phyloP scores from a whole-genome alignment of 768 basidiomycete species.

The Chlorophyllum brunneum region DNA sequence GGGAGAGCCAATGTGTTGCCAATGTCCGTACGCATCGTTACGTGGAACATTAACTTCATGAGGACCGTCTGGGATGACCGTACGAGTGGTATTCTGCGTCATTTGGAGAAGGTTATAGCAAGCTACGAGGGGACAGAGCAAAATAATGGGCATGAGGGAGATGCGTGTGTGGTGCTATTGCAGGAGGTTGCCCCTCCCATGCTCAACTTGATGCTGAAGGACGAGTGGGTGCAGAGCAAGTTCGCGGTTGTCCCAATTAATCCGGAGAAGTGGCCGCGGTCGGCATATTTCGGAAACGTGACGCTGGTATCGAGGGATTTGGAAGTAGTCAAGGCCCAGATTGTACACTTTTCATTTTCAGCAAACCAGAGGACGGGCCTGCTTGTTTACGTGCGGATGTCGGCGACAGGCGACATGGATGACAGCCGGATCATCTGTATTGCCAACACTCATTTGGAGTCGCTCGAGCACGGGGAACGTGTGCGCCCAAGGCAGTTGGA shows the following conservation, averaged over 20 bases:
- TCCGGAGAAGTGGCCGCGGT: slow-evolving; percentile 49
- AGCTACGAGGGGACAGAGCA: slow-evolving; percentile 21
- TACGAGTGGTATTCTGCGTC: slow-evolving; percentile 42
- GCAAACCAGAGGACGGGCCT: slow-evolving; percentile 52
- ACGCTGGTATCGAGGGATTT: slow-evolving; percentile 62
- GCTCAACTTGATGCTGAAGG: slow-evolving; percentile 44
- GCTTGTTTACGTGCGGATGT: slow-evolving; percentile 50
- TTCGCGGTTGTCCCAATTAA: slow-evolving; percentile 58
- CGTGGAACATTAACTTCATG: slow-evolving; percentile 69
- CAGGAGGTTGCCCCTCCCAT: slow-evolving; percentile 57
- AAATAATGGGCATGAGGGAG: slow-evolving; percentile 25
- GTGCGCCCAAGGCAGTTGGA: slow-evolving; percentile 49
- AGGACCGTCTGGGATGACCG: slow-evolving; percentile 36
- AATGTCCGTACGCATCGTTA: slow-evolving; percentile 52
- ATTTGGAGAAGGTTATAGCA: slow-evolving; percentile 48
- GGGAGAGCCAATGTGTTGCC: slow-evolving; percentile 29
- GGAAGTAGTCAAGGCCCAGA: slow-evolving; percentile 42
- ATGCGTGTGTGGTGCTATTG: slow-evolving; percentile 57
- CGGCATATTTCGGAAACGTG: slow-evolving; percentile 57
- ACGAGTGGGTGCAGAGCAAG: slow-evolving; percentile 60
- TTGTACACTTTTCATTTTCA: slow-evolving; percentile 51
- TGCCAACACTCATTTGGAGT: slow-evolving; percentile 76
- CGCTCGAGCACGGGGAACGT: slow-evolving; percentile 39
- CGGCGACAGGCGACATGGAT: slow-evolving; percentile 27
- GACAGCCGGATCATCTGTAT: slow-evolving; percentile 49